Evolutionary conservation across 2,329 filamentous ascomycete species (phyloP).

Genomic region (Karstenula rhodostoma): DNA sequence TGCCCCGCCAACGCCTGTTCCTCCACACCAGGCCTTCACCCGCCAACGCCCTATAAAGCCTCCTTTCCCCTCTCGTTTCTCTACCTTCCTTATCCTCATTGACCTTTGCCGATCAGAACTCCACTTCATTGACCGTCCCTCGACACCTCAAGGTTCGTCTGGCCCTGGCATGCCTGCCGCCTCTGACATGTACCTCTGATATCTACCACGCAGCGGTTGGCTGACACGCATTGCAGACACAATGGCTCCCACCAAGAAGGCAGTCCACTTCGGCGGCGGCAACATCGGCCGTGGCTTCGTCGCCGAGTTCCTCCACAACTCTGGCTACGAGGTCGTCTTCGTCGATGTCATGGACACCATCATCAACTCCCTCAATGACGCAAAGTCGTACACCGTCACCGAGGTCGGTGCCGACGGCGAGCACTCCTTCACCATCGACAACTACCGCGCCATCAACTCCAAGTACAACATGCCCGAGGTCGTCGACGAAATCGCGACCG

Average conservation of each 20-base stretch:
- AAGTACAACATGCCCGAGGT: conserved; percentile 83
- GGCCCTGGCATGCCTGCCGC: too few species aligned
- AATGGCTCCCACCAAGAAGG: conserved; percentile 56
- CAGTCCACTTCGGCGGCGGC: conserved; percentile 62
- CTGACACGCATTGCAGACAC: conserved; percentile 21
- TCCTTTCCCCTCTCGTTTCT: conserved; percentile 1
- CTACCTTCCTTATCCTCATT: conserved; percentile 22
- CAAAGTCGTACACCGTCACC: conserved; percentile 85
- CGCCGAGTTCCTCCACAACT: conserved; percentile 81
- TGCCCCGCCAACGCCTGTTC: conserved; percentile 30
- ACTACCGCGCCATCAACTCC: conserved; percentile 97
- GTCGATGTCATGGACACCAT: conserved; percentile 89
- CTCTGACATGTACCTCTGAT: neutral
- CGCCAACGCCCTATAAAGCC: neutral
- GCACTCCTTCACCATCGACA: conserved; percentile 81
- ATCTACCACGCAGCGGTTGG: neutral
- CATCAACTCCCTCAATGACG: conserved; percentile 79
- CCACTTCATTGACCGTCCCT: conserved; percentile 1
- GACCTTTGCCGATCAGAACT: conserved; percentile 21
- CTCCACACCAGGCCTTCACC: conserved; percentile 13
- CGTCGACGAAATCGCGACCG: conserved; percentile 83
- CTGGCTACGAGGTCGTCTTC: conserved; percentile 95
- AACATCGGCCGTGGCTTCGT: conserved; percentile 62
- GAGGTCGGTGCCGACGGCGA: conserved; percentile 89
- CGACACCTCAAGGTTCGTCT: conserved; percentile 17